Base-by-base conservation (phyloP, 371 early-diverging fungal genomes). In the Thermomucor indicae-seudaticae region DNA sequence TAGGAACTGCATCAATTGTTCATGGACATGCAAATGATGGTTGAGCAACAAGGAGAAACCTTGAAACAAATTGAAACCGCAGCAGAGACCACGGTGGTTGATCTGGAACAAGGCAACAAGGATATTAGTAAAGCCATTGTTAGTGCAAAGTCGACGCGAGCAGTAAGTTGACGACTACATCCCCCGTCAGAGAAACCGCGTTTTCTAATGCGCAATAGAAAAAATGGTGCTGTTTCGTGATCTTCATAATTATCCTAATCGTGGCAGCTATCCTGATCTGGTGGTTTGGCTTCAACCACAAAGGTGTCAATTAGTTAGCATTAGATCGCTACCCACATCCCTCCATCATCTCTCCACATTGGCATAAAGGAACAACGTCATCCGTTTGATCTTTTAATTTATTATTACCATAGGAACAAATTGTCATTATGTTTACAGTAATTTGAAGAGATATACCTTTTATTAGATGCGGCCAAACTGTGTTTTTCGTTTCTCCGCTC, bases 1-100 rank as follows among this genome's bases (percentile, higher is more conserved):
- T 72, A 89, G 86, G 95, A 94, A 79, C 63, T 94, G 42, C 90
- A 90, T 60, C 86, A 90, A 69, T 69, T 94, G 43, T 94, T 92
- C 59, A 78, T 88, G 47, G 93, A 94, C 62, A 91, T 94, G 92
- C 83, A 91, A 44, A 89, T 90, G 52, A 67, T 92, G 56, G 89
- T 93, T 6, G 84, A 86, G 32, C 79, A 84, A 12, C 93, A 93
- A 60, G 92, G 86, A 22, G 85, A 86, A 40, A 55, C 81, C 10
- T 45, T 94, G 20, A 80, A 85, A 40, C 76, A 86, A 43, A 84
- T 93, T 20, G 92, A 91, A 57, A 57, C 64, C 6, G 69, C 88
- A 58, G 83, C 85, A 0, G 67, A 78, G 14, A 71, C 78, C 42
- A 78, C 89, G 4, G 81, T 76, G 11, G 65, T 67, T 16, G 79